Evolutionary conservation across 441 rosid genomes (phyloP), one percentile per base, ranked within the genome.

Genomic region (Aleurites moluccanus): DNA sequence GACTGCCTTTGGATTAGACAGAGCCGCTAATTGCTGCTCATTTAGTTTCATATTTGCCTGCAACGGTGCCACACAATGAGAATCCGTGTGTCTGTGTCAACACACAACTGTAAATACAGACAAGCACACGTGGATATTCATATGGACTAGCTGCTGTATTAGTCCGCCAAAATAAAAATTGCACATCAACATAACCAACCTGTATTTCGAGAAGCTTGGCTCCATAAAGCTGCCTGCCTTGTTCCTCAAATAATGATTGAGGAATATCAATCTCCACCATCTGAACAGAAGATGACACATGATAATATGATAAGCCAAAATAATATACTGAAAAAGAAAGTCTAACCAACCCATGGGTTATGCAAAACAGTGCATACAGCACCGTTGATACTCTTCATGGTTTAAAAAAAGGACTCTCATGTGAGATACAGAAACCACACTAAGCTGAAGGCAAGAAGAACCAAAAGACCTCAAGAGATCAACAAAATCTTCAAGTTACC

Each of bases 151-250:
- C n/a, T n/a, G n/a, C n/a, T n/a, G 6, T 7, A 21, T 14, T 21
- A n/a, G 16, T 59, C 16, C 6, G 10, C 55, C 47, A 42, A 70
- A 18, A 59, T 27, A 71, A 50, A 56, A n/a, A 57, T n/a, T 44
- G 63, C 71, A 47, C 9, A 27, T 28, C 10, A 25, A 8, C 27
- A 45, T 68, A 55, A 75, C 85, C 70, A 69, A 88, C 98, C 97
- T 91, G 98, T 63, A 93, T 84, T 83, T 91, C 82, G 47, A 95
- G 86, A 86, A 95, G 95, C 79, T 80, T 86, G 75, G 95, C 86
- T 81, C 97, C 99, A 75, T 95, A 95, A 71, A 95, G 88, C 80
- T 89, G 95, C 80, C 98, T 86, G 57, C 98, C 97, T 90, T 93
- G 96, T 80, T 95, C 99, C 83, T 95, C 98, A 62, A 95, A 90